phyloP scores from a whole-genome alignment of 371 early-diverging fungal species.

The Mucor ambiguus region DNA sequence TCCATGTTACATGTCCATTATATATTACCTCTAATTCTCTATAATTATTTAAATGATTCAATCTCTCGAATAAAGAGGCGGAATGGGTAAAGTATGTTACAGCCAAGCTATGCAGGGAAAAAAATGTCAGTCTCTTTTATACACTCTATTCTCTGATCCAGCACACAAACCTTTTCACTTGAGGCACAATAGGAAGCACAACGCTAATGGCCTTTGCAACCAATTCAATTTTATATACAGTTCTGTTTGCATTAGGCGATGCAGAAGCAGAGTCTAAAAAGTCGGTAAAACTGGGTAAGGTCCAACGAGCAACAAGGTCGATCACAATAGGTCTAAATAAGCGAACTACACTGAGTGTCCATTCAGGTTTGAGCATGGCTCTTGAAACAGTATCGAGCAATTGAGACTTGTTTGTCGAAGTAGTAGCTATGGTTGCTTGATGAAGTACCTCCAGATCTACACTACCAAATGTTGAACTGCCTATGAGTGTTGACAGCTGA shows the following conservation, averaged over 20 bases:
- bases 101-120: slow-evolving; percentile 58
- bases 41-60: slow-evolving; percentile 33
- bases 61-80: slow-evolving; percentile 57
- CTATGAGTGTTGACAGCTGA: slow-evolving; percentile 24
- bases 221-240: slow-evolving; percentile 51
- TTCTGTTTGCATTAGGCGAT: slow-evolving; percentile 26
- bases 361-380: slow-evolving; percentile 37
- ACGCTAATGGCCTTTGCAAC: slow-evolving; percentile 67
- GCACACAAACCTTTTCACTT: slow-evolving; percentile 60
- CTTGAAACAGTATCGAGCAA: slow-evolving; percentile 42
- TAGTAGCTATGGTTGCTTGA: slow-evolving; percentile 8
- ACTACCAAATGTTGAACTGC: slow-evolving; percentile 15
- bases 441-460: slow-evolving; percentile 20
- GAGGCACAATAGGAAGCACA: slow-evolving; percentile 74
- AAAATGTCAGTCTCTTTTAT: neutral
- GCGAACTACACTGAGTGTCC: slow-evolving; percentile 49
- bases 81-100: slow-evolving; percentile 60
- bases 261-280: slow-evolving; percentile 41
- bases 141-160: slow-evolving; percentile 6
- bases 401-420: slow-evolving; percentile 4
- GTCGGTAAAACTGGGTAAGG: slow-evolving; percentile 49
- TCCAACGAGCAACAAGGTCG: slow-evolving; percentile 83
- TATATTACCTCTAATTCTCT: slow-evolving; percentile 2
- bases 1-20: neutral
- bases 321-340: slow-evolving; percentile 78